Evolutionary conservation across 257 asterid species (phyloP), one percentile per base, ranked within the genome.

Genomic region (Voacanga thouarsii): DNA sequence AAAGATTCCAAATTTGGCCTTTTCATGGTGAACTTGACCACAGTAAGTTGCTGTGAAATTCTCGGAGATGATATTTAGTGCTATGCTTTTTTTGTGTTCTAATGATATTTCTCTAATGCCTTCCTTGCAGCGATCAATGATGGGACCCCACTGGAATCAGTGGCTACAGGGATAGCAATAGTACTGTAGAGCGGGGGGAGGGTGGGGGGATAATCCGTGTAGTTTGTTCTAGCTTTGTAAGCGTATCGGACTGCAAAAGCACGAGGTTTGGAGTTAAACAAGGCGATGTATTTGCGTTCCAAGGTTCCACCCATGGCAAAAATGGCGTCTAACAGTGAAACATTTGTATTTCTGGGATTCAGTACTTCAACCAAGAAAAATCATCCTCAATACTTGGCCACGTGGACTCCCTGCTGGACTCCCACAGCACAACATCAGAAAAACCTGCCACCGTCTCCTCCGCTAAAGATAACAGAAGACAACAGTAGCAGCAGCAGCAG

Each of bases 121-220:
- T 16, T 79, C 26, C 55, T 65, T 71, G 74, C 71, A 93, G 94
- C 97, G 97, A 66, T 90, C 97, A 50, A 94, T 92, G 96, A 91
- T 92, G 98, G 97, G 96, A 50, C 99, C 99, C 2, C 99, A 91
- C 15, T 94, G 97, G 99, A 92, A 94, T 80, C 97, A 0, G 75
- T 26, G 77, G 97, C 97, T 21, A 71, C 88, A 37, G 99, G 91
- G 69, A 81, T 94, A 61, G 90, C 89, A 5, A 75, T 91, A 8
- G 91, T 86, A 5, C 43, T 90, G 55, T 85, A 85, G n/a, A n/a
- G n/a, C n/a, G n/a, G n/a, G n/a, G n/a, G n/a, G n/a, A n/a, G 71
- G 99, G 98, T 30, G 82, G 75, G 45, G 99, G 99, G 28, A 90
- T 92, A 88, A 79, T 92, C 21, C 85, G 85, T 24, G 89, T 90